Evolutionary conservation across 2,329 filamentous ascomycete genomes (phyloP), one percentile per base, ranked within the genome.

Genomic region (Rhynchosporium agropyri): DNA sequence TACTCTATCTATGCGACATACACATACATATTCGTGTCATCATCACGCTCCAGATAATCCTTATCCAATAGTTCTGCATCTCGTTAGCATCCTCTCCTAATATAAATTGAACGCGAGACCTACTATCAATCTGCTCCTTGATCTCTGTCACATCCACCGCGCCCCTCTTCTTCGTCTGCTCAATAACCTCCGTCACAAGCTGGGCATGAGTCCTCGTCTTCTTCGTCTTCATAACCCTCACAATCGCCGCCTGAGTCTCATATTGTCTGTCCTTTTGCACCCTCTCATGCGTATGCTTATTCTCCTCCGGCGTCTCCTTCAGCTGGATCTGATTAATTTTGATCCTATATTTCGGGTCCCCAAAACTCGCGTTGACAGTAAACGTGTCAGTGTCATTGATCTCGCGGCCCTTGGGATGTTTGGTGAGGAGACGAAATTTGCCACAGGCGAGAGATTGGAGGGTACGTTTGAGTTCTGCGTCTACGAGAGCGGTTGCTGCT

Each of bases 271-370:
- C 95, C 58, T 90, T 89, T 0, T 88, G 89, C 4, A 99, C 91
- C 49, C 92, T 86, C 76, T 97, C 89, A 76, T 98, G 92, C 1
- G 93, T 98, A 71, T 90, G 91, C 77, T 92, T 90, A 78, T 97
- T 97, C 78, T 99, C 95, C 73, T 94, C 90, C 71, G 90, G 90
- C 0, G 95, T 98, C 78, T 99, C 95, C 78, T 95, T 96, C 57
- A 97, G 84, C 77, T 99, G 95, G 70, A 99, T 95, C 77, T 97
- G 94, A 78, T 98, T 99, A 80, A 99, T 97, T 80, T 99, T 99
- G 78, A 99, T 88, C 62, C 92, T 87, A 77, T 91, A 90, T 76
- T 95, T 96, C 26, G 88, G 83, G 73, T 97, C 89, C 2, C 79
- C 79, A 77, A 99, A 99, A 15, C 75, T 75, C 50, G 83, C 77